A percentile compares a stretch with the other conserved stretches of the same genome.
phyloP scores from a whole-genome alignment of 768 basidiomycete genomes.

The Termitomyces sp. region DNA sequence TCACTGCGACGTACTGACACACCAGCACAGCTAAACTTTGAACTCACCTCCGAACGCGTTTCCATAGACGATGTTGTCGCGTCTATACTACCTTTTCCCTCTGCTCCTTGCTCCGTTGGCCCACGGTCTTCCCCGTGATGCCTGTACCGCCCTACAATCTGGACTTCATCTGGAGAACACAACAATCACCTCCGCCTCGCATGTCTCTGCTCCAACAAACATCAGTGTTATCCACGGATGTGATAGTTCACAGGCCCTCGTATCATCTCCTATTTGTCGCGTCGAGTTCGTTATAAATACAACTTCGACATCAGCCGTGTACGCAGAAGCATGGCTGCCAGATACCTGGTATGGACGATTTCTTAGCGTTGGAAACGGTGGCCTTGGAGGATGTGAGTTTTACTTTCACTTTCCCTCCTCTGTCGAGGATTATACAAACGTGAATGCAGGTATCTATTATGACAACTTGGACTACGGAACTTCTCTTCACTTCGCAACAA shows the following conservation, averaged over 20 bases:
- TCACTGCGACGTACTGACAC: neutral
- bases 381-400: constrained; percentile 7
- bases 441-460: constrained; percentile 5
- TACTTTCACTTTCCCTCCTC: neutral
- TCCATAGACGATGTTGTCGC: neutral
- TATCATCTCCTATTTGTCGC: constrained; percentile 4
- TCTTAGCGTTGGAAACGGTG: constrained; percentile 7
- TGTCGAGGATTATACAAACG: neutral
- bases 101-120: neutral
- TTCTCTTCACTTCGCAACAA: constrained; percentile 8
- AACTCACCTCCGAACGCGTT: neutral
- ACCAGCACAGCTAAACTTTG: neutral
- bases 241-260: neutral
- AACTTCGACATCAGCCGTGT: neutral
- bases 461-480: constrained; percentile 4
- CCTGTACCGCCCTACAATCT: neutral
- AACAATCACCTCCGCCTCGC: constrained; percentile 1
- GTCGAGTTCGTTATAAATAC: constrained; percentile 7
- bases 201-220: neutral
- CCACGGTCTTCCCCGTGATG: neutral
- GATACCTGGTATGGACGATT: constrained; percentile 11
- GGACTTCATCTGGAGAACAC: constrained; percentile 3
- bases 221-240: neutral
- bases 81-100: neutral
- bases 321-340: constrained; percentile 10